Evolutionary conservation across 495 filamentous ascomycete genomes (phyloP).

Genomic region (Amniculicola lignicola): DNA sequence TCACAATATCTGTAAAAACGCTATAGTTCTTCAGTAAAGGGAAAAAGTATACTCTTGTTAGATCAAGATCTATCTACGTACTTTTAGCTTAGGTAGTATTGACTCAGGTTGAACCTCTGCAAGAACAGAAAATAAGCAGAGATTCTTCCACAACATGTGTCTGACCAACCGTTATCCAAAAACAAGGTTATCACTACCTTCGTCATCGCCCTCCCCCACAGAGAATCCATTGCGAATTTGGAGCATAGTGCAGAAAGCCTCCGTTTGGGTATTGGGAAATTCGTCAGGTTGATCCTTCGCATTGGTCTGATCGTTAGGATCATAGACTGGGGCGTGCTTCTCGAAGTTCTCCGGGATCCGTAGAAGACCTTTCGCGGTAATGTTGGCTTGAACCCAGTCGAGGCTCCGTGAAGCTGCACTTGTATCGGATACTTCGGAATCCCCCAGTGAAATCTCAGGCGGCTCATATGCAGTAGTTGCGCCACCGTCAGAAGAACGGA

Average conservation of each 20-base stretch:
- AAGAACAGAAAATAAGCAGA: too few species aligned
- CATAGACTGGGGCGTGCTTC: conserved; percentile 1
- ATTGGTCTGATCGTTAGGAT: background rate
- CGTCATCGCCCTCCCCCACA: background rate
- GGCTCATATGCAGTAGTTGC: conserved; percentile 53
- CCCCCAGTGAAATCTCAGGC: background rate
- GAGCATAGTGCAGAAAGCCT: background rate
- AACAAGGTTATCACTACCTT: background rate
- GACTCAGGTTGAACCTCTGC: too few species aligned
- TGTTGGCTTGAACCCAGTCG: conserved; percentile 1
- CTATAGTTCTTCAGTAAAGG: too few species aligned
- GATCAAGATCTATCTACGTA: too few species aligned
- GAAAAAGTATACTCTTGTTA: too few species aligned
- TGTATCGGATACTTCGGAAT: background rate
- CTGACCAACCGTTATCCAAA: too few species aligned
- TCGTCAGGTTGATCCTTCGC: background rate
- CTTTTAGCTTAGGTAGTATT: too few species aligned
- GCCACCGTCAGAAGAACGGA: conserved; percentile 65
- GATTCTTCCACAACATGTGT: too few species aligned
- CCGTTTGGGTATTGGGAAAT: conserved; percentile 2
- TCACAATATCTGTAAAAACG: too few species aligned
- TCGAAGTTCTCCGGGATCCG: conserved; percentile 1
- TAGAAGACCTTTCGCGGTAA: conserved; percentile 1
- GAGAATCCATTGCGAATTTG: conserved; percentile 1
- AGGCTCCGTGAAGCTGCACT: conserved; percentile 3